Evolutionary conservation across 2,329 filamentous ascomycete genomes (phyloP).

Genomic region (Sporothrix dimorphospora): DNA sequence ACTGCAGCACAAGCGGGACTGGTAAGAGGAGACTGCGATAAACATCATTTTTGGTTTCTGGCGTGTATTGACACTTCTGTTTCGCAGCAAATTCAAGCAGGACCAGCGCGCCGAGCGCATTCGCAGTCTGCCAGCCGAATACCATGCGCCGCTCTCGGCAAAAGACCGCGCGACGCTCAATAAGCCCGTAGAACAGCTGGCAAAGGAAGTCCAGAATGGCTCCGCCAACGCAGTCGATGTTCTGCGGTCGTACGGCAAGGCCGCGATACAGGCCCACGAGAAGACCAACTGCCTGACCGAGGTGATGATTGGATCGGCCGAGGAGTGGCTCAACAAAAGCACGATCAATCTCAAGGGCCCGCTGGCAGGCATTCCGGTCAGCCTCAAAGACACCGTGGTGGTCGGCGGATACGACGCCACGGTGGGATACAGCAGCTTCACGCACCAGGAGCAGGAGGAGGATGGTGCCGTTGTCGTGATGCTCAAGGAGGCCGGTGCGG

Average conservation of each 20-base stretch:
- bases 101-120: conserved; percentile 72
- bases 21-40: conserved; percentile 22
- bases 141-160: conserved; percentile 66
- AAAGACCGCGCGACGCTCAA: conserved; percentile 69
- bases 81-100: conserved; percentile 74
- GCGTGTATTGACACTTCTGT: conserved; percentile 33
- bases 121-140: conserved; percentile 61
- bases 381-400: conserved; percentile 77
- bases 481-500: conserved; percentile 82
- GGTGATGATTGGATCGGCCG: conserved; percentile 76
- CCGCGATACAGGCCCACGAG: conserved; percentile 79
- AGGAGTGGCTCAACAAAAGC: conserved; percentile 63
- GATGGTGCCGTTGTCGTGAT: conserved; percentile 77
- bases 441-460: conserved; percentile 62
- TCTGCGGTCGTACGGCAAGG: conserved; percentile 84
- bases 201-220: conserved; percentile 75
- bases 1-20: conserved; percentile 31
- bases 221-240: conserved; percentile 69
- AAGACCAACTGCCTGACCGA: conserved; percentile 92
- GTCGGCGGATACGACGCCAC: conserved; percentile 82
- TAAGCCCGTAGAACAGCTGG: conserved; percentile 76
- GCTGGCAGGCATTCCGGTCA: conserved; percentile 83
- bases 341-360: conserved; percentile 74
- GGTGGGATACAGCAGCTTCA: conserved; percentile 77
- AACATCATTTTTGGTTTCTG: not conserved